A percentile compares a stretch with the other conserved stretches of the same genome.
These are phyloP conservation scores for Crepidotus variabilis DNA, from an alignment of 768 basidiomycete genomes.

Conservation along the genomic window DNA sequence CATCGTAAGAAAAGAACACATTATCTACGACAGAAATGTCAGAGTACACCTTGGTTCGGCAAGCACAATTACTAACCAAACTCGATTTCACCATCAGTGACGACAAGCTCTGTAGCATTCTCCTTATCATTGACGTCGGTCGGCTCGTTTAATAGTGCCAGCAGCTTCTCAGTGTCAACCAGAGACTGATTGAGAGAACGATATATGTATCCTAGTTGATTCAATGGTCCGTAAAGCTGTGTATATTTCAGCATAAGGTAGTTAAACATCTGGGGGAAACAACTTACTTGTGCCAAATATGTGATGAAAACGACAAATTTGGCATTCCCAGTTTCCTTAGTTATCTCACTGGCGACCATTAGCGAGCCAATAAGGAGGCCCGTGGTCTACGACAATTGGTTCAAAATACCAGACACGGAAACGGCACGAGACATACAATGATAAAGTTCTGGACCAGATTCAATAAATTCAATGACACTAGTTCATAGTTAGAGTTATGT, in stretches of 20 bases:
- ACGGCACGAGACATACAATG: conserved; percentile 42
- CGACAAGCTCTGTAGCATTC: conserved; percentile 67
- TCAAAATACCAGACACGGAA: not conserved
- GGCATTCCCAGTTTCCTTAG: conserved; percentile 43
- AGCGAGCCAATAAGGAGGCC: conserved; percentile 81
- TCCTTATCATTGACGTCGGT: conserved; percentile 82
- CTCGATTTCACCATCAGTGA: conserved; percentile 77
- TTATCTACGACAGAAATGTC: conserved; percentile 42
- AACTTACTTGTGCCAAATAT: conserved; percentile 69
- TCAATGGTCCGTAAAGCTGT: conserved; percentile 70
- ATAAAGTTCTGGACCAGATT: conserved; percentile 81
- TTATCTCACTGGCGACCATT: conserved; percentile 67
- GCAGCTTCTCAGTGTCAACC: conserved; percentile 80
- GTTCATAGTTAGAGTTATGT: not conserved
- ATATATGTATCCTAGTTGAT: conserved; percentile 77
- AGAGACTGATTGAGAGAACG: conserved; percentile 72
- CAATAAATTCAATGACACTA: conserved; percentile 69
- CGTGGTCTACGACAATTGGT: conserved; percentile 42
- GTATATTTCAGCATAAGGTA: not conserved
- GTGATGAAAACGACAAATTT: conserved; percentile 80
- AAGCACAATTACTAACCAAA: conserved; percentile 54
- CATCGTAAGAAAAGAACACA: conserved; percentile 84
- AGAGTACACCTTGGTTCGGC: not conserved
- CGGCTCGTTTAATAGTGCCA: conserved; percentile 77
- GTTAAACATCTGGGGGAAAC: not conserved